Base-by-base conservation (phyloP, 306 rosid species). In the Oemleria cerasiformis region DNA sequence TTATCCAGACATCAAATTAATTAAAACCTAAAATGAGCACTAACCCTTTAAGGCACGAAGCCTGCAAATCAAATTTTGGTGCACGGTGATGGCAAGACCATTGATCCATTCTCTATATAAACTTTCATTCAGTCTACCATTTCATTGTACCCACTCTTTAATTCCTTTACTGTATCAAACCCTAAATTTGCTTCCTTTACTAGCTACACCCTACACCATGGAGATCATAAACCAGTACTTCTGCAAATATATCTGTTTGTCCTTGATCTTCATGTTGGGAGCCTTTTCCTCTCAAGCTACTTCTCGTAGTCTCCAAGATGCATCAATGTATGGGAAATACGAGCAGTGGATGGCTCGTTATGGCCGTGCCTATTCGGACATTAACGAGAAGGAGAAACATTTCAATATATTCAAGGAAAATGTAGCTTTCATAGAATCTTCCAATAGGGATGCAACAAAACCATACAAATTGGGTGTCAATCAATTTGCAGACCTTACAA, bases 401-500 rank as follows among this genome's bases (percentile, higher is more conserved):
- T 16, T 49, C 55, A 16, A 49, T 8, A 49, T 16, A 6, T 16
- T 49, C 20, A 49, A 49, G 21, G 21, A 49, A 16, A 49, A 49
- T 49, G 21, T 49, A 19, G 55, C 20, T 3, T 49, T 49, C 20
- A 49, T 49, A 16, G 55, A 16, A 49, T 49, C 55, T 14, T 49
- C 20, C 54, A 49, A 16, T 15, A 49, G 8, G 8, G 55, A 49
- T 49, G 55, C 20, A 50, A 50, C 16, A 17, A 50, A 50, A 50
- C 21, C 3, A 15, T 17, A 13, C 51, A 47, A 47, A 47, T 47
- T 47, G 51, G 5, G 51, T 11, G 51, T 47, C 51, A 47, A 47
- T 47, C 51, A 47, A 47, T 47, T 47, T 47, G 51, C 51, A 47
- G 51, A 47, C 51, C 51, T 50, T 50, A 51, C 56, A n/a, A 51